Conservation (phyloP, 1,284 basidiomycete genomes). For the Rhodotorula mucilaginosa region DNA sequence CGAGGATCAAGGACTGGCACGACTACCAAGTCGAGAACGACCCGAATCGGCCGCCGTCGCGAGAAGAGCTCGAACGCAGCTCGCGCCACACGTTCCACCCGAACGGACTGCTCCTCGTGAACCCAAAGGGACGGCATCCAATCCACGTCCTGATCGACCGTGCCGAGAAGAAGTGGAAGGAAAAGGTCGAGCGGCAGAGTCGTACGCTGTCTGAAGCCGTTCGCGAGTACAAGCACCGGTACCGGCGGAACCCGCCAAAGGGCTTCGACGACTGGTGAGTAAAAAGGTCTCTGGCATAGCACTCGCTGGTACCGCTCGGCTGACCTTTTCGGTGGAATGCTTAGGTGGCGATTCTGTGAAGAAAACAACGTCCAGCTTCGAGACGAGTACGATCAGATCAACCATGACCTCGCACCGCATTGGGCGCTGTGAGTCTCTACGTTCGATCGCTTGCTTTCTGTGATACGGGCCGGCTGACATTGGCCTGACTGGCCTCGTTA, state of each 20-base stretch:
- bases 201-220: conserved; percentile 71
- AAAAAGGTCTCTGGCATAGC: too few species aligned
- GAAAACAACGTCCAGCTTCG: conserved; percentile 44
- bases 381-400: conserved; percentile 47
- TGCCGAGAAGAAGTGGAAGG: conserved; percentile 65
- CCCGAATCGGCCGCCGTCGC: conserved; percentile 32
- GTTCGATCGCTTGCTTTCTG: not conserved
- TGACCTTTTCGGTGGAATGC: not conserved
- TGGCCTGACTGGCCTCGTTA: too few species aligned
- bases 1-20: conserved; percentile 35
- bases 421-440: conserved; percentile 36
- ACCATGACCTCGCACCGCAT: conserved; percentile 42
- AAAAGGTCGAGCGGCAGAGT: conserved; percentile 70
- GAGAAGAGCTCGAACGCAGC: conserved; percentile 29
- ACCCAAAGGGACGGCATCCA: conserved; percentile 42
- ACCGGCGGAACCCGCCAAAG: conserved; percentile 71
- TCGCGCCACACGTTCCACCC: conserved; percentile 38
- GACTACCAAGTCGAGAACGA: conserved; percentile 32
- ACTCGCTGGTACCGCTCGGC: not conserved
- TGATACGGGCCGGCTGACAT: not conserved
- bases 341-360: conserved; percentile 43
- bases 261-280: conserved; percentile 67
- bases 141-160: conserved; percentile 65
- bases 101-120: conserved; percentile 39
- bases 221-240: conserved; percentile 72